Evolutionary conservation across 2,329 filamentous ascomycete genomes (phyloP).

Genomic region (Aspergillus texensis): DNA sequence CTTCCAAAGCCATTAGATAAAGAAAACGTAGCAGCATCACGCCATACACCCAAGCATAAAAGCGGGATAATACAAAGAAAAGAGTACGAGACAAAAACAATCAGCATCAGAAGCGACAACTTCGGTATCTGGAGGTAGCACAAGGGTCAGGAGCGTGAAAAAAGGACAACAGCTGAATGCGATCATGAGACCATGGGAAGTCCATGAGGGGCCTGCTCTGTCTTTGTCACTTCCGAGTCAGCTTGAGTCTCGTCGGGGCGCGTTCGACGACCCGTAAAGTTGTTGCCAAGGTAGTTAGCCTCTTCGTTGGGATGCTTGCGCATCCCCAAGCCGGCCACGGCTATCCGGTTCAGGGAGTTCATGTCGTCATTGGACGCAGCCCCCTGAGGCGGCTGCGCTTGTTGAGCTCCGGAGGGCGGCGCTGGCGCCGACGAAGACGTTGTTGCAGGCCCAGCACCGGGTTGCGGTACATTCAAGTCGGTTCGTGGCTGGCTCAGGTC

Average conservation of each 20-base stretch:
- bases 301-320: slow-evolving; percentile 46
- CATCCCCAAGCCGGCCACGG: slow-evolving; percentile 47
- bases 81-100: neutral
- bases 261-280: slow-evolving; percentile 35
- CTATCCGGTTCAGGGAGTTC: slow-evolving; percentile 47
- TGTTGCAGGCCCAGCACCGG: slow-evolving; percentile 24
- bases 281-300: slow-evolving; percentile 36
- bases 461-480: slow-evolving; percentile 35
- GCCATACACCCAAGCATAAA: slow-evolving; percentile 23
- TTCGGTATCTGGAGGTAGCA: neutral
- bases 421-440: slow-evolving; percentile 26
- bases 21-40: slow-evolving; percentile 20
- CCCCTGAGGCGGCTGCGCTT: slow-evolving; percentile 31
- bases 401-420: slow-evolving; percentile 23
- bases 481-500: slow-evolving; percentile 64
- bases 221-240: slow-evolving; percentile 31
- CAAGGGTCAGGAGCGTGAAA: slow-evolving; percentile 2
- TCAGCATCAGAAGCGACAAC: neutral
- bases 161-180: neutral
- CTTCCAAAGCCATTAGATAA: slow-evolving; percentile 15
- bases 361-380: slow-evolving; percentile 39
- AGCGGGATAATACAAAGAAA: slow-evolving; percentile 8
- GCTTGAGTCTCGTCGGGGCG: slow-evolving; percentile 34
- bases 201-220: slow-evolving; percentile 29
- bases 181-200: slow-evolving; percentile 29